phyloP scores from a whole-genome alignment of 2,329 filamentous ascomycete genomes.

The Xylariaceae sp. region DNA sequence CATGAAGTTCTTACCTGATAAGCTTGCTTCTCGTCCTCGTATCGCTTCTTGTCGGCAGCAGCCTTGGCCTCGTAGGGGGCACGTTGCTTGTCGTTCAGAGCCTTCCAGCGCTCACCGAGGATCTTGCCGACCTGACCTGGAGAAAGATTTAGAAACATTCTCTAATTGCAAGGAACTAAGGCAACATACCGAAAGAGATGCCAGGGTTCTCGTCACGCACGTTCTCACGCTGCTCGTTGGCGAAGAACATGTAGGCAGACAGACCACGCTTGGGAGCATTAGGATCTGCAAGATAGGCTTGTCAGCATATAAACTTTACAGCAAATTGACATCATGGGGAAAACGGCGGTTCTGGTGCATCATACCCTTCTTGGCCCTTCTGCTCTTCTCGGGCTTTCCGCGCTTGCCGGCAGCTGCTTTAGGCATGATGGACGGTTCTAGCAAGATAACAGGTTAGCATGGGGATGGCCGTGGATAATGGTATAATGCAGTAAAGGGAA shows the following conservation, averaged over 20 bases:
- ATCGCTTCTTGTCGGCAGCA: conserved; percentile 95
- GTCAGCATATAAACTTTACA: conserved; percentile 13
- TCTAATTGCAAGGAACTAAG: background rate
- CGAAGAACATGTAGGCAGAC: conserved; percentile 99
- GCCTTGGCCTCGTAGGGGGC: conserved; percentile 95
- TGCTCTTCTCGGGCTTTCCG: too few relatives aligned
- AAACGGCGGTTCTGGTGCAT: too few relatives aligned
- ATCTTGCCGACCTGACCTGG: conserved; percentile 93
- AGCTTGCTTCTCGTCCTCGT: conserved; percentile 94
- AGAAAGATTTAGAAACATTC: background rate
- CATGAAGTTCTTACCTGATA: conserved; percentile 67
- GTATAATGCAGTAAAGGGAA: too few relatives aligned
- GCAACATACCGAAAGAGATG: conserved; percentile 79
- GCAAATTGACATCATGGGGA: conserved; percentile 1
- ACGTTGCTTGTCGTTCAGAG: conserved; percentile 86
- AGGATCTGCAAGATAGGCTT: conserved; percentile 58
- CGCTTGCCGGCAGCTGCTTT: background rate
- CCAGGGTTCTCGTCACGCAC: conserved; percentile 98
- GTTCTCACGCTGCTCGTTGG: conserved; percentile 98
- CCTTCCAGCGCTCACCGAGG: conserved; percentile 99
- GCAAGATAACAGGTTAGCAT: too few relatives aligned
- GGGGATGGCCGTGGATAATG: too few relatives aligned
- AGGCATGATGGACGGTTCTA: background rate
- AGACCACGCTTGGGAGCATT: conserved; percentile 99
- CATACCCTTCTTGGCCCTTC: too few relatives aligned